Evolutionary conservation across 2,329 filamentous ascomycete species (phyloP).

Genomic region (Ambrosiella cleistominuta): DNA sequence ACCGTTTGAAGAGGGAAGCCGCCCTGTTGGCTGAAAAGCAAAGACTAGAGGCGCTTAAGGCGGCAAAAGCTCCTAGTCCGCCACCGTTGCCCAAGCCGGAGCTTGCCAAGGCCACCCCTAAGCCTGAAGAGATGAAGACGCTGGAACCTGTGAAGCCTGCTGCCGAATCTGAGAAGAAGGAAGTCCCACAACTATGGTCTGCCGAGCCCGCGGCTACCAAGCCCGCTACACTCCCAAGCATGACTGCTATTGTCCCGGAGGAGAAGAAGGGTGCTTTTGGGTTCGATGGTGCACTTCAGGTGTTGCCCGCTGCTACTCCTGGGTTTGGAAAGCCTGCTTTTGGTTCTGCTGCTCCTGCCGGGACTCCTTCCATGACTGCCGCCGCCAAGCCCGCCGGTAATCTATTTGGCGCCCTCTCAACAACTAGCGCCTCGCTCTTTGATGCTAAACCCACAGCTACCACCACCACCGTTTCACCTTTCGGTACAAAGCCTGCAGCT

Average conservation of each 20-base stretch:
- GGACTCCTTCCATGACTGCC: neutral
- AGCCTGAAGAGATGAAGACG: conserved; percentile 7
- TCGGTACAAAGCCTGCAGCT: neutral
- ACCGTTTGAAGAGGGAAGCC: conserved; percentile 28
- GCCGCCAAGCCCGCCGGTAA: neutral
- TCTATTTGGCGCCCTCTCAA: neutral
- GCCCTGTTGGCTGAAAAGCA: conserved; percentile 29
- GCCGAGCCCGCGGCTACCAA: neutral
- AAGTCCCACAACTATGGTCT: neutral
- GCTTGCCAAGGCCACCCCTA: conserved; percentile 9
- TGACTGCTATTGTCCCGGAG: neutral
- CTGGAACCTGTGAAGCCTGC: neutral
- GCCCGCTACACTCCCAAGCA: neutral
- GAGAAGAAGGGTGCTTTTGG: neutral
- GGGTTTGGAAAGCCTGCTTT: neutral
- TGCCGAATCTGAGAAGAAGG: neutral
- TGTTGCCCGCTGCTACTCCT: neutral
- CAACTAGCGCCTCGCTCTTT: neutral
- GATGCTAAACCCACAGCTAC: neutral
- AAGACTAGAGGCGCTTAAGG: conserved; percentile 29
- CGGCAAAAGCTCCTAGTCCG: conserved; percentile 27
- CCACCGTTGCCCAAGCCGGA: conserved; percentile 22
- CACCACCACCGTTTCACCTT: too few species aligned
- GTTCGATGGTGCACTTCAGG: neutral
- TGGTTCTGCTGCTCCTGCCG: neutral